These are phyloP conservation scores for Naematelia encephala DNA, from an alignment of 768 basidiomycete genomes.

Conservation along the genomic window DNA sequence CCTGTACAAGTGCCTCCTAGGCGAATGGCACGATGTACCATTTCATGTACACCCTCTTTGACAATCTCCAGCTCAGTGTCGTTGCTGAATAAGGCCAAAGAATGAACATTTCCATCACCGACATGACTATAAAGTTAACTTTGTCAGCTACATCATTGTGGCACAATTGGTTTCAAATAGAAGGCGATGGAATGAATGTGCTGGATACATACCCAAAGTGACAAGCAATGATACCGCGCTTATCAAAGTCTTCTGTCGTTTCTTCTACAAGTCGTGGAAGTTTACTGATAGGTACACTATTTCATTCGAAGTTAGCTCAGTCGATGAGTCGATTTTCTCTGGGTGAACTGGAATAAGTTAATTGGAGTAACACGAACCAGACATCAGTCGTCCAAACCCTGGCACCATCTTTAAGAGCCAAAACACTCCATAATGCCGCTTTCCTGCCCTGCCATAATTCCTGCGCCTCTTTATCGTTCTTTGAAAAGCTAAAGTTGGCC, in stretches of 20 bases:
- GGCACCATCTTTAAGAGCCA: slow-evolving; percentile 63
- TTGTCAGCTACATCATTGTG: slow-evolving; percentile 10
- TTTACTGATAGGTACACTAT: slow-evolving; percentile 52
- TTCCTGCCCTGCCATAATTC: slow-evolving; percentile 82
- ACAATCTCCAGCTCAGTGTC: slow-evolving; percentile 42
- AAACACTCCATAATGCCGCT: slow-evolving; percentile 69
- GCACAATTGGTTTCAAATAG: background rate
- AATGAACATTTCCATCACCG: slow-evolving; percentile 54
- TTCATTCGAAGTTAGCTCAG: background rate
- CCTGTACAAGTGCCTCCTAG: slow-evolving; percentile 55
- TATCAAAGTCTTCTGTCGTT: slow-evolving; percentile 71
- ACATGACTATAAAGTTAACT: slow-evolving; percentile 36
- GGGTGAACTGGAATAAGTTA: background rate
- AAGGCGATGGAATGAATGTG: background rate
- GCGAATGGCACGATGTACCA: slow-evolving; percentile 53
- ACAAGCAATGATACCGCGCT: slow-evolving; percentile 59
- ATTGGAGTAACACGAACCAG: slow-evolving; percentile 56
- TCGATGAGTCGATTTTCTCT: background rate
- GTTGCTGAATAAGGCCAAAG: slow-evolving; percentile 48
- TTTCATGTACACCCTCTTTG: slow-evolving; percentile 47
- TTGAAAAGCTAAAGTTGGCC: slow-evolving; percentile 66
- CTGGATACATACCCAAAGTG: slow-evolving; percentile 42
- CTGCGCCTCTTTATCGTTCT: slow-evolving; percentile 69
- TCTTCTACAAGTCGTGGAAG: slow-evolving; percentile 56
- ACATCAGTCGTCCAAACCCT: slow-evolving; percentile 86